Evolutionary conservation across 345 rosid species (phyloP).

Genomic region (Eucalyptus globulus): DNA sequence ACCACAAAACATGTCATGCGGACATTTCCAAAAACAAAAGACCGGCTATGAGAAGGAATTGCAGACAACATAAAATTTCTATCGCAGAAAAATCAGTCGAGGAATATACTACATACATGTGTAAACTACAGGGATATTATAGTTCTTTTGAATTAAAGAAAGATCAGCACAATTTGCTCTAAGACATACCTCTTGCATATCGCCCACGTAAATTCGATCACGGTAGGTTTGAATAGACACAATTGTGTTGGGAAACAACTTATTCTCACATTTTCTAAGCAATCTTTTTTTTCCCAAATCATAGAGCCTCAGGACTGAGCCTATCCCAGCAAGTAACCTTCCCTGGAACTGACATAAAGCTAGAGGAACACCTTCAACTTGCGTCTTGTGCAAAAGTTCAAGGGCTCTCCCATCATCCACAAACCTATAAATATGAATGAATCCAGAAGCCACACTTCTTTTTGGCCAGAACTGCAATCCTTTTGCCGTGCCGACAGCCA

Average conservation of each 20-base stretch:
- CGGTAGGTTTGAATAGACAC: conserved; percentile 74
- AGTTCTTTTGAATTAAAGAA: neutral
- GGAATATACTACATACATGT: neutral
- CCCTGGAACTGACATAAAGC: conserved; percentile 95
- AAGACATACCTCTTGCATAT: conserved; percentile 80
- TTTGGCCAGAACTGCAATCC: conserved; percentile 91
- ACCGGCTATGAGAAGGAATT: neutral
- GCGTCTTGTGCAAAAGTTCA: conserved; percentile 91
- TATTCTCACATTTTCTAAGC: conserved; percentile 95
- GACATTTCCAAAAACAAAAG: neutral
- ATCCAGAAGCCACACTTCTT: conserved; percentile 57
- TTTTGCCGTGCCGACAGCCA: conserved; percentile 94
- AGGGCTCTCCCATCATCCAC: conserved; percentile 79
- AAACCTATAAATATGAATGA: conserved; percentile 84
- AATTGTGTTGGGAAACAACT: conserved; percentile 84
- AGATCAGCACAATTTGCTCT: neutral
- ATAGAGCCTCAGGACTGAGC: conserved; percentile 78
- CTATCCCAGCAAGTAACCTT: conserved; percentile 86
- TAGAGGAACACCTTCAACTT: conserved; percentile 91
- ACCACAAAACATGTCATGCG: neutral
- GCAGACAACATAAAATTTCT: neutral
- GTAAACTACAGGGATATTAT: neutral
- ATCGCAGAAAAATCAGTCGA: neutral
- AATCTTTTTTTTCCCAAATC: conserved; percentile 87
- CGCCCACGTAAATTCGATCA: conserved; percentile 91